Base-by-base conservation (phyloP, 805 yeast species). In the Kodamaea laetipori region DNA sequence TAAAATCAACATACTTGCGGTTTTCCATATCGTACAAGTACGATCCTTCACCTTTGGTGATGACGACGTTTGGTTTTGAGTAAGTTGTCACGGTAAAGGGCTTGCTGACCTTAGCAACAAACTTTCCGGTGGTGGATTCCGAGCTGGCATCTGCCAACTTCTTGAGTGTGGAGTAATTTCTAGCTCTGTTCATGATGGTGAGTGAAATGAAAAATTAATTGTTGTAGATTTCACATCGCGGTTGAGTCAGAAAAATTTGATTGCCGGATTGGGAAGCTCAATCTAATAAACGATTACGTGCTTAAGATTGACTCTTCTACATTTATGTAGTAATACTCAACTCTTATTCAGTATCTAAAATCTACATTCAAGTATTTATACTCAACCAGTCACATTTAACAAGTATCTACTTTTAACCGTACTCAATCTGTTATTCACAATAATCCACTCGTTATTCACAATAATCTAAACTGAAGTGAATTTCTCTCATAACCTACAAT, bases 41-140 rank as follows among this genome's bases (percentile, higher is more conserved):
- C n/a, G 90, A 79, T 13, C 96, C 96, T 53, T 80, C 66, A 26
- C 97, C 99, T 47, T 82, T 84, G 38, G 84, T 81, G 44, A 92
- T 73, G 12, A 89, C 86, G 39, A 90, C 64, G 36, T 80, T 73
- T 9, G 96, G 95, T 56, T 90, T 79, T 8, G 90, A 77, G 58
- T 89, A 88, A 0, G 95, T 87, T 4, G 94, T 82, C 6, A 84
- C 90, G 7, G 82, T 74, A 59, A 68, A 82, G 6, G 77, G 80
- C 40, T 69, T 63, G 33, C 73, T 72, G 41, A 72, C 67, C 15
- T 73, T 73, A 18, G 66, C 64, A 37, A 83, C 69, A 52, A 58
- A 71, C 49, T 67, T 58, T 3, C 68, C 70, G 6, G 70, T 67
- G 28, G 60, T 60, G 10, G 73, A 58, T 15, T 52, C 50, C 9